Evolutionary conservation across 2,329 filamentous ascomycete species (phyloP).

Genomic region (Aspergillus fijiensis): DNA sequence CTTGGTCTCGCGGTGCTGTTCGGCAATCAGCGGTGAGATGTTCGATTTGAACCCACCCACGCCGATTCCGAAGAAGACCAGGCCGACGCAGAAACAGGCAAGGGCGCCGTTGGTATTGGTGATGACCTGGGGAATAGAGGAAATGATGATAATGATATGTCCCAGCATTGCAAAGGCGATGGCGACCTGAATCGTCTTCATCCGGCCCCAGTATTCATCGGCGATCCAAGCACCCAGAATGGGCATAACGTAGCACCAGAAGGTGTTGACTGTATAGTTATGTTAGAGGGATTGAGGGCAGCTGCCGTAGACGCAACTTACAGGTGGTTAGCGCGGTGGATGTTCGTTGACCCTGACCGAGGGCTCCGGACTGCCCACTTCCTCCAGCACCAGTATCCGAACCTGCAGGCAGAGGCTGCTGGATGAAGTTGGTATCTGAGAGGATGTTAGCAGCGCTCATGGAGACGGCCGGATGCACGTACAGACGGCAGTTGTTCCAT

Average conservation of each 20-base stretch:
- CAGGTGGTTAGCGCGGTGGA: constrained; percentile 54
- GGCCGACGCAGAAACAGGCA: constrained; percentile 62
- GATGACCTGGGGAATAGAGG: constrained; percentile 65
- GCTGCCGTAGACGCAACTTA: constrained; percentile 21
- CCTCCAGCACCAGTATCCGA: constrained; percentile 54
- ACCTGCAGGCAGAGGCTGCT: constrained; percentile 53
- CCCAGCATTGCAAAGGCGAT: constrained; percentile 64
- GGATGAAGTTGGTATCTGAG: constrained; percentile 62
- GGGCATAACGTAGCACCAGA: constrained; percentile 64
- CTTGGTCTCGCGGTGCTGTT: constrained; percentile 63
- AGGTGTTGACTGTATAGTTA: constrained; percentile 52
- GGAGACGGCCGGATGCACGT: constrained; percentile 29
- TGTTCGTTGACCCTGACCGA: constrained; percentile 60
- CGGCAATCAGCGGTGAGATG: constrained; percentile 69
- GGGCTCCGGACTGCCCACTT: constrained; percentile 49
- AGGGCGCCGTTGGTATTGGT: constrained; percentile 57
- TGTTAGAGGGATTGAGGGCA: not conserved
- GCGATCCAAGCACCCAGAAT: constrained; percentile 63
- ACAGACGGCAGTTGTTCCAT: constrained; percentile 68
- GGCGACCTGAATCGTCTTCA: constrained; percentile 68
- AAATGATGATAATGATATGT: constrained; percentile 65
- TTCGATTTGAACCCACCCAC: constrained; percentile 82
- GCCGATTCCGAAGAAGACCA: constrained; percentile 69
- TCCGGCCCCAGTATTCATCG: constrained; percentile 69
- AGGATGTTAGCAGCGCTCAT: constrained; percentile 10